Conservation (phyloP, 192 early-diverging fungal genomes). For the Cetraspora pellucida region DNA sequence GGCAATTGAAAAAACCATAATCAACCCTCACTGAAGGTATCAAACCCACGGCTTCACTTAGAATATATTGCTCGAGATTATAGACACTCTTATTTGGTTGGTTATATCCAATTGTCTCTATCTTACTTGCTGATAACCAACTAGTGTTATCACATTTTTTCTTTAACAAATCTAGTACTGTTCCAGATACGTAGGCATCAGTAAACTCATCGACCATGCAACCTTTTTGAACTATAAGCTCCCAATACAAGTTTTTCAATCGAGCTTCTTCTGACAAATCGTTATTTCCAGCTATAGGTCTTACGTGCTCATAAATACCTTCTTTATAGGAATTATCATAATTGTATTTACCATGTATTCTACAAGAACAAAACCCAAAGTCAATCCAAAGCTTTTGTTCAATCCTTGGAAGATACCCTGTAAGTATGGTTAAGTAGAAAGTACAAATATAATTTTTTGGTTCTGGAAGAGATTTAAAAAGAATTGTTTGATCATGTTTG, state of each 20-base stretch:
- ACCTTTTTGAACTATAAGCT: conserved; percentile 6
- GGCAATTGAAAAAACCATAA: conserved; percentile 15
- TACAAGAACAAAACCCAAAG: conserved; percentile 17
- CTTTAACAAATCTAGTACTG: conserved; percentile 7
- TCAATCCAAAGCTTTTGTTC: neutral
- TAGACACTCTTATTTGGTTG: neutral
- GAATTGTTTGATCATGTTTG: conserved; percentile 1
- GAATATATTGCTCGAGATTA: neutral
- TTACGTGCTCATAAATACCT: too few relatives aligned
- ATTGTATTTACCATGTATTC: neutral
- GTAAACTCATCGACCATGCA: conserved; percentile 2
- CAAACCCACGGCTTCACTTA: neutral
- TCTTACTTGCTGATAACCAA: neutral
- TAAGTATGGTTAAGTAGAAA: neutral
- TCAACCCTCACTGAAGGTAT: neutral
- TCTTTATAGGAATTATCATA: too few relatives aligned
- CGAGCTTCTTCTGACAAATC: neutral
- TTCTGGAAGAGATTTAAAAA: neutral
- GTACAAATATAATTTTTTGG: neutral
- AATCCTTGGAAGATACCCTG: neutral
- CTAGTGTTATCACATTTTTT: neutral
- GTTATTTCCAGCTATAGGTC: too few relatives aligned
- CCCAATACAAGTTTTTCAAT: neutral
- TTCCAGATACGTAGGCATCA: conserved; percentile 2
- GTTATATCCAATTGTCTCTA: neutral